Base-by-base conservation (phyloP, 2,329 filamentous ascomycete species). In the Neofusicoccum cordaticola region DNA sequence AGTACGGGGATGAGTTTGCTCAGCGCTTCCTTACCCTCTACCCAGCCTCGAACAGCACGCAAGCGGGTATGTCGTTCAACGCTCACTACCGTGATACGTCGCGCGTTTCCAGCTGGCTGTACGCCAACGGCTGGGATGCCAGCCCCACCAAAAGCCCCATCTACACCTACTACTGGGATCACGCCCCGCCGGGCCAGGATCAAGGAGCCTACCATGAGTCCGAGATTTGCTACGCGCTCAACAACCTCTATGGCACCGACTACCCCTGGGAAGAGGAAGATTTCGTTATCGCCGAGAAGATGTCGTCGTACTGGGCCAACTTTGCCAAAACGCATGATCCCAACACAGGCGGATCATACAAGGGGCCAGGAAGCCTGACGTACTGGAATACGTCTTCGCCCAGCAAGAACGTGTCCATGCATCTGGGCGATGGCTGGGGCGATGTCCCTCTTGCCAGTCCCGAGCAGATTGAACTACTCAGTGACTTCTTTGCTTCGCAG, bases 221-320 rank as follows among this genome's bases (percentile, higher is more conserved):
- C 2, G 77, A 79, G 69, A 77, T 80, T 63, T 74, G 73, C 65
- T 79, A 79, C 61, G 73, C 70, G 1, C 68, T 78, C 19, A 76
- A 78, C 63, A 72, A 73, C 31, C 67, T 79, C 11, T 79, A 78
- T 63, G 63, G 41, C 12, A 67, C 57, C 27, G 66, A 50, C 34
- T 68, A 70, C 4, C 66, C 65, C 2, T 75, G 69, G 66, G 68
- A 71, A 41, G 70, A 69, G 0, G 70, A 70, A 19, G 75, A 77
- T 63, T 76, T 69, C 47, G 67, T 68, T 51, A 72, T 76, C 51
- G 41, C 57, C 11, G 12, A n/a, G n/a, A 47, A 19, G 4, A 50
- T 61, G 27, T 35, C n/a, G 13, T 35, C 7, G 12, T 56, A 56
- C 19, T 56, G 52, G 52, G 52, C 19, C 2, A 61, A 48, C 27